These are phyloP conservation scores for Phylloporus arenicola DNA, from an alignment of 768 basidiomycete species.

Conservation along the genomic window DNA sequence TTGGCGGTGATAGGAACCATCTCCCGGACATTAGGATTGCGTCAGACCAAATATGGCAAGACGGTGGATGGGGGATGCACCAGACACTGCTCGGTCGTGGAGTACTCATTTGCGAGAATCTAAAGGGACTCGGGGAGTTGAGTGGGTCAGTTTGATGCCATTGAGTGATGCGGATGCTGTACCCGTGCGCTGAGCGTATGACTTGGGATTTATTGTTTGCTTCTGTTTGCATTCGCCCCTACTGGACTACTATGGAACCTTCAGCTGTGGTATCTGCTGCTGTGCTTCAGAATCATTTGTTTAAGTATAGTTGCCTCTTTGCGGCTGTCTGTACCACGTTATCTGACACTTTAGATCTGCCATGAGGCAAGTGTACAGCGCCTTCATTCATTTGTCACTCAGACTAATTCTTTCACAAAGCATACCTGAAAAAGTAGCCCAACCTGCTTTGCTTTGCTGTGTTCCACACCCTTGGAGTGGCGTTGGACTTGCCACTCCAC, in stretches of 20 bases:
- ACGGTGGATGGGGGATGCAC: no score
- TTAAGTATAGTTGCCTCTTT: slow-evolving; percentile 1
- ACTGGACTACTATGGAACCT: no score
- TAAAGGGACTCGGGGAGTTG: slow-evolving; percentile 49
- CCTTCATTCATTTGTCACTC: background rate
- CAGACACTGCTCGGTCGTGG: slow-evolving; percentile 54
- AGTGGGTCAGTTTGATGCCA: slow-evolving; percentile 51
- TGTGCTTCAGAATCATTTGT: background rate
- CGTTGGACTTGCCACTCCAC: background rate
- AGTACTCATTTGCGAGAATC: slow-evolving; percentile 66
- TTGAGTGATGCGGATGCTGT: slow-evolving; percentile 59
- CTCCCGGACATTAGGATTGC: no score
- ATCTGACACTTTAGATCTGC: background rate
- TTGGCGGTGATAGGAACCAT: no score
- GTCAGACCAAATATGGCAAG: no score
- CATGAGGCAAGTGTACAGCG: background rate
- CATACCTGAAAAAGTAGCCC: slow-evolving; percentile 7
- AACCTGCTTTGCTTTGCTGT: background rate
- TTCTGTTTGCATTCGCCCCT: slow-evolving; percentile 7
- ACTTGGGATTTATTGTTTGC: slow-evolving; percentile 40
- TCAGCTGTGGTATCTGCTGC: no score
- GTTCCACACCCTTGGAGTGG: background rate
- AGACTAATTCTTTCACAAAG: background rate
- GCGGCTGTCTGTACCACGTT: background rate
- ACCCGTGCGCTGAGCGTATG: slow-evolving; percentile 68